Base-by-base conservation (phyloP, 2,329 filamentous ascomycete genomes). In the Cladosporium sp. region DNA sequence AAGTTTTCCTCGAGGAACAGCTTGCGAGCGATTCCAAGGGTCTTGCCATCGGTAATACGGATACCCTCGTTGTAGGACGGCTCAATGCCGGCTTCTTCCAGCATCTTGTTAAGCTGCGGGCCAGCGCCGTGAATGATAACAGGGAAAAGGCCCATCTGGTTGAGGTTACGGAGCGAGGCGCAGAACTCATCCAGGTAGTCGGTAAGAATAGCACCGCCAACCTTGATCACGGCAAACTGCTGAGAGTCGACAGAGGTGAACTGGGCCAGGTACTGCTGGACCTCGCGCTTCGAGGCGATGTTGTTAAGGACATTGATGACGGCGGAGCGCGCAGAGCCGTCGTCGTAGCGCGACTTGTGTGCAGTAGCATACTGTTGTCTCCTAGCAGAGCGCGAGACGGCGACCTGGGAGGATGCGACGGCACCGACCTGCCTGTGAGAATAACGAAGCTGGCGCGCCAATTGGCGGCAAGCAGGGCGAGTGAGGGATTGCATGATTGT, bases 171-270 rank as follows among this genome's bases (percentile, higher is more conserved):
- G 60, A 97, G 82, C 51, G 90, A 92, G 58, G 89, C 88, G 72
- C 91, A 96, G 58, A 99, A 85, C 69, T 92, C 92, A 74, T 96
- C 89, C 58, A 97, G 83, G 75, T 97, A 89, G 73, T 97, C 92
- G 61, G 91, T 96, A 69, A 99, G 84, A 70, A 97, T 97, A 63
- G 93, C 94, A 63, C 93, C 94, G 62, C 93, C 94, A 58, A 97
- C 93, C 81, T 99, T 99, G 77, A 99, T 96, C 51, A 99, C 93
- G 66, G 92, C 93, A 75, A 97, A 99, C 72, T 96, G 92, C 79
- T 97, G 92, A 37, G 92, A 96, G 45, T 92, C 94, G 62, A 97
- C 92, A 36, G 92, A 96, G 67, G 89, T 94, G 82, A 99, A 99
- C 74, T 97, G 92, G 66, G 92, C 94, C 60, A 97, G 87, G 76